Conservation (phyloP, 1,139 yeast species). For the Geotrichum aggregatum region DNA sequence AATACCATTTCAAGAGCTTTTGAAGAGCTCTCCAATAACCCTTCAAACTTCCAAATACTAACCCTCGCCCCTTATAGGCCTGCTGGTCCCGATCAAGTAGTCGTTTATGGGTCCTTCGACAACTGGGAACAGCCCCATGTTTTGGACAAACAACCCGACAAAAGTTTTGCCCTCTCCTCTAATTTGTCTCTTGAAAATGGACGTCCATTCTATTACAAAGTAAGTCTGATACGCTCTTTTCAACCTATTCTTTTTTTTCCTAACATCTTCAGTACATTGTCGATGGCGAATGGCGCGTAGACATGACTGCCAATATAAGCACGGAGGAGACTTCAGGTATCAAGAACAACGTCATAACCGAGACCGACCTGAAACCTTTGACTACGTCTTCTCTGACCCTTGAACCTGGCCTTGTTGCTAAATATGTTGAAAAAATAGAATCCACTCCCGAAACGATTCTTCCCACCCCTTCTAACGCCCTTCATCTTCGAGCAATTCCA, state of each 20-base stretch:
- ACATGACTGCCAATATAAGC: background rate
- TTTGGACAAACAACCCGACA: slow-evolving; percentile 3
- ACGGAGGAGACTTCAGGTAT: slow-evolving; percentile 5
- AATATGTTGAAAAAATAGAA: slow-evolving; percentile 2
- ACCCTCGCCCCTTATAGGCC: slow-evolving; percentile 10
- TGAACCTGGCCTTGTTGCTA: background rate
- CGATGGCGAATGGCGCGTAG: slow-evolving; percentile 17
- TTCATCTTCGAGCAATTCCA: background rate
- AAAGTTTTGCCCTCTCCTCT: slow-evolving; percentile 1
- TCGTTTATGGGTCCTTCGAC: slow-evolving; percentile 18
- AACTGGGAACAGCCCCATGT: slow-evolving; percentile 12
- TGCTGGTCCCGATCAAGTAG: slow-evolving; percentile 15
- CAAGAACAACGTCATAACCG: slow-evolving; percentile 3
- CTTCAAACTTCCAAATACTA: background rate
- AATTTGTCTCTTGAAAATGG: background rate
- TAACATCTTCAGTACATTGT: slow-evolving; percentile 17
- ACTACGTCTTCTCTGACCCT: background rate
- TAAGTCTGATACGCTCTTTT: background rate
- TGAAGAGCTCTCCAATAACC: too few species aligned
- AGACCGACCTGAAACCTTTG: slow-evolving; percentile 2
- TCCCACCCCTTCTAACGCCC: background rate
- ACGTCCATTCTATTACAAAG: slow-evolving; percentile 4
- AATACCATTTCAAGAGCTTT: too few species aligned
- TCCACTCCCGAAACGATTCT: background rate
- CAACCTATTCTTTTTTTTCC: too few species aligned